Conservation (phyloP, 1,284 basidiomycete species). For the Meira miltonrushii region DNA sequence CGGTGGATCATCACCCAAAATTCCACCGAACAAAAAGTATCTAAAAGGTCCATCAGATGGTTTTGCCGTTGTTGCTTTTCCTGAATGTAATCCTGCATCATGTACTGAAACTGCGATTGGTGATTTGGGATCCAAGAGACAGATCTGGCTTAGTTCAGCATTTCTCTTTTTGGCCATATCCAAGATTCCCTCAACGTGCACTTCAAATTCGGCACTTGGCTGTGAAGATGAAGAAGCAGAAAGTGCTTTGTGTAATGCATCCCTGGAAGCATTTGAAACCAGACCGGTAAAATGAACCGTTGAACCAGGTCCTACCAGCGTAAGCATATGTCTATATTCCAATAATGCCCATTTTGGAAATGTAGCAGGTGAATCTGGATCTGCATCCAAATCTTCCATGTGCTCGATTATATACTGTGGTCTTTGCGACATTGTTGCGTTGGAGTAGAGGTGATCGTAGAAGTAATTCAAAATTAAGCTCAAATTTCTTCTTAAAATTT, state of each 20-base stretch:
- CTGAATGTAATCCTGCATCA: conserved; percentile 21
- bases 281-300: conserved; percentile 78
- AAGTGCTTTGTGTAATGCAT: conserved; percentile 60
- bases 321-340: conserved; percentile 72
- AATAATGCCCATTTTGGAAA: conserved; percentile 50
- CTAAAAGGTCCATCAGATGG: conserved; percentile 24
- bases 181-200: conserved; percentile 64
- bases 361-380: conserved; percentile 39
- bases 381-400: conserved; percentile 42
- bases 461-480: no score
- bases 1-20: conserved; percentile 78
- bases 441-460: no score
- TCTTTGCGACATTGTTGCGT: conserved; percentile 6
- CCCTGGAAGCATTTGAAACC: conserved; percentile 62
- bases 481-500: no score
- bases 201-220: conserved; percentile 57
- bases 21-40: conserved; percentile 50
- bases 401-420: conserved; percentile 51
- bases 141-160: conserved; percentile 56
- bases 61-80: not conserved
- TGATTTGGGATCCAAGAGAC: conserved; percentile 45
- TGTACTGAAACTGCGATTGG: conserved; percentile 28
- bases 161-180: conserved; percentile 61
- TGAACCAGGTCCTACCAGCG: conserved; percentile 64
- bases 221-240: conserved; percentile 20